A percentile compares a stretch with the other conserved stretches of the same genome.
Evolutionary conservation across 164 flowering plant species (phyloP).

Genomic region (Piper longum): DNA sequence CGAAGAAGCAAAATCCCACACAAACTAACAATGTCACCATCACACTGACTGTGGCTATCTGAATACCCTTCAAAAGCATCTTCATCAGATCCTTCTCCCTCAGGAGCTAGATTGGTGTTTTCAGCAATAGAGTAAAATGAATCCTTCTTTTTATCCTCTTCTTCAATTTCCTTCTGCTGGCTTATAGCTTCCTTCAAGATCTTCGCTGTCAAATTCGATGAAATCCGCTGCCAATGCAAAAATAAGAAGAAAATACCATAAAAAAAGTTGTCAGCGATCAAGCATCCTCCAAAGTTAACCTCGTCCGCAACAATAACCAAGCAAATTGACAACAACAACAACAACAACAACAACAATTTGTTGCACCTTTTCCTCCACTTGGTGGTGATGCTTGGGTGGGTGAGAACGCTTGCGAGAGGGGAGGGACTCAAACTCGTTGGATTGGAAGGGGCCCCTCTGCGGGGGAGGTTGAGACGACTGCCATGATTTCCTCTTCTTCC

Average conservation of each 20-base stretch:
- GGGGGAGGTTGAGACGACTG: constrained; percentile 14
- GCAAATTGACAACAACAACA: neutral
- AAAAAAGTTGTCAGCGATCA: neutral
- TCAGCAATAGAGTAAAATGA: constrained; percentile 15
- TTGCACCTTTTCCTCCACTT: constrained; percentile 19
- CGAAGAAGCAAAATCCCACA: neutral
- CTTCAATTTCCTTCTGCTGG: constrained; percentile 74
- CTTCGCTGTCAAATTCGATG: constrained; percentile 49
- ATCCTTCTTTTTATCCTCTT: constrained; percentile 21
- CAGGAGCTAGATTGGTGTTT: constrained; percentile 12
- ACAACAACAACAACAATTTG: neutral
- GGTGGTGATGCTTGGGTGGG: constrained; percentile 37
- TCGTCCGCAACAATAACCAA: too few relatives aligned
- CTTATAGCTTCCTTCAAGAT: constrained; percentile 58
- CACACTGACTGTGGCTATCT: constrained; percentile 57
- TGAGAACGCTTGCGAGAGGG: constrained; percentile 29
- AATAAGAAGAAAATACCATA: neutral
- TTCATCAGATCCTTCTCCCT: constrained; percentile 36
- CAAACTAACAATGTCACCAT: constrained; percentile 27
- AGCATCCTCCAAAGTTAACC: neutral
- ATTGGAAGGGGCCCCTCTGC: constrained; percentile 24
- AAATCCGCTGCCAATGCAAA: constrained; percentile 24
- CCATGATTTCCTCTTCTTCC: constrained; percentile 10
- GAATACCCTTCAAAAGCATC: constrained; percentile 52
- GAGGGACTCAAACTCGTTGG: constrained; percentile 7